Conservation (phyloP, 345 rosid genomes). For the Bruguiera sexangula region DNA sequence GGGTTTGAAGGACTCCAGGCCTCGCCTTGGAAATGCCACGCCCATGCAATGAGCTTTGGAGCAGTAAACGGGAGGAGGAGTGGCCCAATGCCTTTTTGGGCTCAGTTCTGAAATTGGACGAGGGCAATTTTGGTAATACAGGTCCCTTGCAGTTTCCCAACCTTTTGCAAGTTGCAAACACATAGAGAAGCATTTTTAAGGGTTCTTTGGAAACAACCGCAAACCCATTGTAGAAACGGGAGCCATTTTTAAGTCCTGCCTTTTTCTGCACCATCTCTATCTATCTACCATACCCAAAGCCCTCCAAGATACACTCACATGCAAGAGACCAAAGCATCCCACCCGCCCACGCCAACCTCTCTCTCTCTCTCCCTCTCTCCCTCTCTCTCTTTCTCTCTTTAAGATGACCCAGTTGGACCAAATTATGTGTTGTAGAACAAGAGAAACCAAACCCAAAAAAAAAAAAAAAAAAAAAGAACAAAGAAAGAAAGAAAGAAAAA, state of each 20-base stretch:
- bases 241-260: constrained; percentile 25
- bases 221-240: background rate
- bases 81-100: too few species aligned
- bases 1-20: too few species aligned
- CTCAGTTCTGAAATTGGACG: too few species aligned
- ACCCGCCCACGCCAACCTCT: background rate
- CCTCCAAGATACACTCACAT: background rate
- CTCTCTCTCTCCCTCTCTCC: too few species aligned
- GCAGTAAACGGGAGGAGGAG: too few species aligned
- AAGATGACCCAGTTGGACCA: constrained; percentile 31
- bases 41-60: too few species aligned
- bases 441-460: background rate
- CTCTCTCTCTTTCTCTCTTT: constrained; percentile 5
- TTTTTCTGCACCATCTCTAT: constrained; percentile 15
- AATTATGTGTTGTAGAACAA: constrained; percentile 3
- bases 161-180: too few species aligned
- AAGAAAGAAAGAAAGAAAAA: background rate
- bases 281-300: background rate
- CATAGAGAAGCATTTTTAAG: too few species aligned
- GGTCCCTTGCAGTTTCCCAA: too few species aligned
- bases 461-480: background rate
- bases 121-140: too few species aligned
- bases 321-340: background rate
- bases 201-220: too few species aligned
- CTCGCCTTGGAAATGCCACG: too few species aligned